Evolutionary conservation across 1,284 basidiomycete species (phyloP).

Genomic region (Pholiota adiposa): DNA sequence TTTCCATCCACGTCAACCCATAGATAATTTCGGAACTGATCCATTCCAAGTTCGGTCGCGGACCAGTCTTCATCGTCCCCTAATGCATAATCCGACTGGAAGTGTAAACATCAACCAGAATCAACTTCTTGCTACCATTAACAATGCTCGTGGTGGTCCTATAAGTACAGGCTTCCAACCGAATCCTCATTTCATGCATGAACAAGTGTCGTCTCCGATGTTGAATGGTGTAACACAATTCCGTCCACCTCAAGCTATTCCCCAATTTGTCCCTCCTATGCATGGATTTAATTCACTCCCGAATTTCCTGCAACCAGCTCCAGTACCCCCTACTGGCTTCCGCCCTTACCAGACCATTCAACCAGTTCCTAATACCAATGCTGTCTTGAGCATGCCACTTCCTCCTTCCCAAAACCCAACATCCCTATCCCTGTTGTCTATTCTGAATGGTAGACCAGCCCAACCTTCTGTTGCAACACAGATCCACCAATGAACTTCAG

Average conservation of each 20-base stretch:
- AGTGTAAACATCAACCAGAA: constrained; percentile 57
- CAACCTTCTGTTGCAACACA: constrained; percentile 13
- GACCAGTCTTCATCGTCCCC: constrained; percentile 56
- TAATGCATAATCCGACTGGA: constrained; percentile 36
- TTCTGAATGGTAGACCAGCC: constrained; percentile 29
- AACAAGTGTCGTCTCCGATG: constrained; percentile 19
- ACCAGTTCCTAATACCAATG: background rate
- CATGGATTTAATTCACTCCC: constrained; percentile 10
- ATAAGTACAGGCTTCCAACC: constrained; percentile 22
- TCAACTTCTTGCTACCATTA: constrained; percentile 51
- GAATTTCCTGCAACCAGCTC: constrained; percentile 9
- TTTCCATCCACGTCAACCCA: constrained; percentile 18
- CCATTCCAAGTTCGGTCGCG: constrained; percentile 61
- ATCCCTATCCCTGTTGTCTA: constrained; percentile 33
- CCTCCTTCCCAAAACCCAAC: constrained; percentile 17
- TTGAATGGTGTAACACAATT: constrained; percentile 10
- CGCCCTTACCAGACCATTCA: constrained; percentile 10
- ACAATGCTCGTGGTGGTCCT: constrained; percentile 26
- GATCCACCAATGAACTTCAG: constrained; percentile 14
- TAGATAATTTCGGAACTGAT: constrained; percentile 26
- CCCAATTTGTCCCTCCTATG: constrained; percentile 14
- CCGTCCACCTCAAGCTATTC: constrained; percentile 13
- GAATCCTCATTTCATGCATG: constrained; percentile 20
- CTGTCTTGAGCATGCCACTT: constrained; percentile 11
- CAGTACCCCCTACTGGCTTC: constrained; percentile 4